These are phyloP conservation scores for Debaryomycetaceae sp. DNA, from an alignment of 1,139 yeast species.

Conservation along the genomic window DNA sequence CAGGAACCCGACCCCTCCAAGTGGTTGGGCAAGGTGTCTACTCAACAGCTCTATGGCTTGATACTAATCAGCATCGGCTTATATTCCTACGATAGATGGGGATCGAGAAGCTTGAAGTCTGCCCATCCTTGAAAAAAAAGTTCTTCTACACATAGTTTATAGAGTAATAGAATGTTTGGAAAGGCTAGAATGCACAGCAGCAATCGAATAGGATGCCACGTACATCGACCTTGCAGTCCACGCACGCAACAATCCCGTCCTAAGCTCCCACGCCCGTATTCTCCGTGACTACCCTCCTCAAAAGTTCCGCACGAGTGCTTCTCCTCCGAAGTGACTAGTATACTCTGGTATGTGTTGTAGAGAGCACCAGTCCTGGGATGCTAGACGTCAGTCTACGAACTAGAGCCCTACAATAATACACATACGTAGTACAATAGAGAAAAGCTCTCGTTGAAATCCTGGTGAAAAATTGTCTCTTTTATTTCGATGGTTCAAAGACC, in stretches of 20 bases:
- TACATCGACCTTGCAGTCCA: background rate
- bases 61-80: conserved; percentile 30
- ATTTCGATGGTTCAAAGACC: conserved; percentile 3
- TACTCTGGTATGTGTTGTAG: conserved; percentile 53
- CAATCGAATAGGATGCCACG: conserved; percentile 14
- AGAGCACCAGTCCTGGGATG: conserved; percentile 44
- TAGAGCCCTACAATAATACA: conserved; percentile 54
- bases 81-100: conserved; percentile 42
- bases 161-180: conserved; percentile 31
- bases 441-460: conserved; percentile 3
- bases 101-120: conserved; percentile 31
- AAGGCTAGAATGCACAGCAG: conserved; percentile 45
- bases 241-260: background rate
- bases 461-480: conserved; percentile 1
- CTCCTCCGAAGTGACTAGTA: conserved; percentile 24
- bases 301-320: conserved; percentile 1
- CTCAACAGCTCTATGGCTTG: conserved; percentile 29
- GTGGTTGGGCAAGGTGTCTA: conserved; percentile 28
- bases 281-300: conserved; percentile 38
- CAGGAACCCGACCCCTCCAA: conserved; percentile 10
- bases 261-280: conserved; percentile 36
- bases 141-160: background rate
- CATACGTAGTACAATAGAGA: conserved; percentile 48
- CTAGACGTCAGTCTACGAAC: conserved; percentile 18
- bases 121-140: conserved; percentile 7